These are phyloP conservation scores for Synchytrium microbalum DNA, from an alignment of 371 early-diverging fungal species.

Conservation along the genomic window DNA sequence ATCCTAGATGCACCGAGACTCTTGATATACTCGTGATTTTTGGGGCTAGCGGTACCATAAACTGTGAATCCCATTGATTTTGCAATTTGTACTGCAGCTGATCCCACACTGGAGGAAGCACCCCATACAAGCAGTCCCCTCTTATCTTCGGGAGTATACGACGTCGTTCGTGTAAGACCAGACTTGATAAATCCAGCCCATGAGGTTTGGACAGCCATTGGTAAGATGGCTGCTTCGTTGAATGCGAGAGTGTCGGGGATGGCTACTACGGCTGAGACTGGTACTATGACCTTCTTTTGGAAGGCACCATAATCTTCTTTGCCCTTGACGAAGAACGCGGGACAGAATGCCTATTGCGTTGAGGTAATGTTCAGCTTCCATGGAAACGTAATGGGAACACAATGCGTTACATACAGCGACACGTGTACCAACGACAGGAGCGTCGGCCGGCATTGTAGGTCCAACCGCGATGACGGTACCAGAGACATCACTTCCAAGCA, in stretches of 20 bases:
- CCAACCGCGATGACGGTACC: constrained; percentile 19
- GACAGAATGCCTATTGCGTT: no score
- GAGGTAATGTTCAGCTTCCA: no score
- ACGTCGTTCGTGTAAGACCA: not conserved
- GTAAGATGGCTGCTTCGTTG: constrained; percentile 11
- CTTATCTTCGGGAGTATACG: constrained; percentile 8
- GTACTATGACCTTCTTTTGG: constrained; percentile 14
- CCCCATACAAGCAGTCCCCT: constrained; percentile 18
- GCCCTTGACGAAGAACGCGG: constrained; percentile 8
- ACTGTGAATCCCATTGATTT: constrained; percentile 18
- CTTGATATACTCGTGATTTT: constrained; percentile 22
- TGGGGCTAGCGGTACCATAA: constrained; percentile 35
- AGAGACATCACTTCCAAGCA: constrained; percentile 18
- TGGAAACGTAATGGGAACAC: no score
- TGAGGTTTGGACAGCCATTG: constrained; percentile 11
- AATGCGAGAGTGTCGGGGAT: constrained; percentile 11
- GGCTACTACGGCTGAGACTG: not conserved
- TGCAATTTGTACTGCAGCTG: constrained; percentile 21
- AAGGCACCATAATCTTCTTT: constrained; percentile 11
- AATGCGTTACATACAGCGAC: constrained; percentile 8
- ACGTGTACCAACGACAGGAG: constrained; percentile 11
- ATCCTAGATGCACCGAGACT: constrained; percentile 36
- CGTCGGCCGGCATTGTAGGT: constrained; percentile 2
- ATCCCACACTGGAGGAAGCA: constrained; percentile 12
- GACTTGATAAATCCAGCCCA: not conserved